Percentiles rank a stretch among this genome's conserved stretches.
phyloP scores from a whole-genome alignment of 225 moss, liverwort and hornwort species.

The Sphagnum tenellum region DNA sequence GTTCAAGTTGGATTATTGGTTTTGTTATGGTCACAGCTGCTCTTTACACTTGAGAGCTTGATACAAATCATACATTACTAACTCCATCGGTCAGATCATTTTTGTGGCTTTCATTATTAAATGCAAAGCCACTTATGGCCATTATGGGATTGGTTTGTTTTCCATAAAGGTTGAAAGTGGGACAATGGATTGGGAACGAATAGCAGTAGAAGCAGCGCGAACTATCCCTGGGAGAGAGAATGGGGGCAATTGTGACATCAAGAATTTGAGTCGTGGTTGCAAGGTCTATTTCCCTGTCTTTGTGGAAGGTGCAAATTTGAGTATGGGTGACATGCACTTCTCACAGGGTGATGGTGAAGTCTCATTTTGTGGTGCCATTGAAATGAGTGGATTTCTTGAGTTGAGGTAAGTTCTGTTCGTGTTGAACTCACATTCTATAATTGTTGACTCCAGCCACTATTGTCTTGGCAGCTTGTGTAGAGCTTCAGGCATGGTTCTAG shows the following conservation, averaged over 20 bases:
- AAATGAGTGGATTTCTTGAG: conserved; percentile 86
- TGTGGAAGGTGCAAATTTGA: conserved; percentile 69
- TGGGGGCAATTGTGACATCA: conserved; percentile 85
- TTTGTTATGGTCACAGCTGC: no score
- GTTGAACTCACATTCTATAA: not conserved
- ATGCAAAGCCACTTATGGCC: no score
- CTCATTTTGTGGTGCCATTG: conserved; percentile 85
- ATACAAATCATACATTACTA: no score
- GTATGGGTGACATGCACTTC: conserved; percentile 89
- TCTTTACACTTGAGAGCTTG: no score
- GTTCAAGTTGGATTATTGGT: no score
- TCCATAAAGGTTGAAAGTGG: conserved; percentile 38
- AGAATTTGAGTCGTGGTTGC: conserved; percentile 79
- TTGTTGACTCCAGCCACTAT: not conserved
- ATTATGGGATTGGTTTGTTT: not conserved
- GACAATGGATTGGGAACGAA: conserved; percentile 50
- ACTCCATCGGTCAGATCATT: no score
- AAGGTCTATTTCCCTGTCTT: conserved; percentile 82
- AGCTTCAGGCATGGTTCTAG: not conserved
- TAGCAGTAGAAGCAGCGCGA: conserved; percentile 65
- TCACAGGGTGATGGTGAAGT: conserved; percentile 91
- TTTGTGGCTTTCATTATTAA: no score
- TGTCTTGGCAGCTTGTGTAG: not conserved
- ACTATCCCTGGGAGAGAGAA: conserved; percentile 83
- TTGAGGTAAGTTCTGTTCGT: conserved; percentile 40